These are phyloP conservation scores for Chaetomium fimeti DNA, from an alignment of 495 filamentous ascomycete species.

Conservation along the genomic window DNA sequence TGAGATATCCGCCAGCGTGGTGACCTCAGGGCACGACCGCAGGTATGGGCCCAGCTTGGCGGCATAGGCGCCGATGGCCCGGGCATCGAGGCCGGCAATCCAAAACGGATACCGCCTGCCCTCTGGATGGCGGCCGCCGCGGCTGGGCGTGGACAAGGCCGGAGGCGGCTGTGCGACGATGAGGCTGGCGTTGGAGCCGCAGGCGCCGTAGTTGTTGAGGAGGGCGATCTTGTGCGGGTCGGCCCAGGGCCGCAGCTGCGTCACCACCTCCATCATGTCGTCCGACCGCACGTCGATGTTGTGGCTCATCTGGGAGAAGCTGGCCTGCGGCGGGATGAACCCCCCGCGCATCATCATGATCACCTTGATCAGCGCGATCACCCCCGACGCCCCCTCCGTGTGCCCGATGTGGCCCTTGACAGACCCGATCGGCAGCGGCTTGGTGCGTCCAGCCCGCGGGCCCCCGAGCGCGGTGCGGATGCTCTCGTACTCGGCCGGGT, in stretches of 20 bases:
- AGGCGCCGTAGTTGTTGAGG: conserved; percentile 37
- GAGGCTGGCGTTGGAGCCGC: conserved; percentile 31
- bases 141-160: neutral
- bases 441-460: neutral
- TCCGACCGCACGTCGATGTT: neutral
- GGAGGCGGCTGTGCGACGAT: neutral
- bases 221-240: conserved; percentile 20
- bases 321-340: neutral
- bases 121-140: neutral
- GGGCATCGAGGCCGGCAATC: conserved; percentile 36
- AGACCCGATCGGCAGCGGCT: neutral
- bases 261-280: conserved; percentile 45
- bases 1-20: conserved; percentile 36
- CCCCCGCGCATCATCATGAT: neutral
- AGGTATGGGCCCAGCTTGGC: conserved; percentile 21
- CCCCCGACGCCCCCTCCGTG: neutral
- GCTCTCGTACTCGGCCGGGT: conserved; percentile 1
- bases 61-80: conserved; percentile 23
- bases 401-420: neutral
- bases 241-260: conserved; percentile 35
- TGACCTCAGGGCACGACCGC: conserved; percentile 2
- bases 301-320: neutral
- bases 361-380: neutral
- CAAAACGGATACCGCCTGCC: conserved; percentile 39
- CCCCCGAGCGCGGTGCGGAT: neutral